phyloP scores from a whole-genome alignment of 139 green algal genomes.

The Asterochloris sp. region DNA sequence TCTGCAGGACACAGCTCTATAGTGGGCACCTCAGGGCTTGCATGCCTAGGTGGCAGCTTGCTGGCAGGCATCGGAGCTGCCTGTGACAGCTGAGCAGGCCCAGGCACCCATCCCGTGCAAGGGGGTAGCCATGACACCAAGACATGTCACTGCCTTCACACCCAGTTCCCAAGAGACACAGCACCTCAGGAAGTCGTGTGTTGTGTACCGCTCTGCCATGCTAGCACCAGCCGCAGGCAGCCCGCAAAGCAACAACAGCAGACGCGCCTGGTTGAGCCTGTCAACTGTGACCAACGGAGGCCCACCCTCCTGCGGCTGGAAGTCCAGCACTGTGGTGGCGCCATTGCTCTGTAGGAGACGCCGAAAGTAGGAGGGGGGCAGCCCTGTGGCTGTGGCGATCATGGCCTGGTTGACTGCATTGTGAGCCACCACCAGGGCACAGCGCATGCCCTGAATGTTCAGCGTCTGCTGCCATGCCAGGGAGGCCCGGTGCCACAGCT shows the following conservation, averaged over 20 bases:
- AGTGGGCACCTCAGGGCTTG: background rate
- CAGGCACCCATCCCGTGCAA: too few species aligned
- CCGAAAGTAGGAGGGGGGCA: constrained; percentile 78
- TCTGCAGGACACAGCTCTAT: constrained; percentile 25
- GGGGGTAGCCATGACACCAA: too few species aligned
- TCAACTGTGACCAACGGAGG: constrained; percentile 10
- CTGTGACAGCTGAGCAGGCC: too few species aligned
- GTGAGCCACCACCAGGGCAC: constrained; percentile 88
- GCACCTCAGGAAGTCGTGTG: background rate
- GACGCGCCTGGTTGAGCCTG: constrained; percentile 25
- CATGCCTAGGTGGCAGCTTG: too few species aligned
- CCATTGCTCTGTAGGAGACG: constrained; percentile 65
- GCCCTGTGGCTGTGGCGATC: constrained; percentile 68
- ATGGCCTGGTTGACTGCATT: constrained; percentile 95
- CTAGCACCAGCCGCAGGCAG: background rate
- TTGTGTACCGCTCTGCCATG: background rate
- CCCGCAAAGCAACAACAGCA: background rate
- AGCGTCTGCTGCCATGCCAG: constrained; percentile 86
- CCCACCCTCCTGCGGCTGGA: constrained; percentile 38
- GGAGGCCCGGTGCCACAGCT: constrained; percentile 81
- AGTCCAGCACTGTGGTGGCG: constrained; percentile 77
- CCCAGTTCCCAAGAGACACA: too few species aligned
- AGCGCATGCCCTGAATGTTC: constrained; percentile 1
- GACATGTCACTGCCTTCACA: too few species aligned
- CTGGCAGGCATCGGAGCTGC: too few species aligned